A percentile compares a stretch with the other conserved stretches of the same genome.
phyloP scores from a whole-genome alignment of 192 early-diverging fungal genomes.

The Podila clonocystis region DNA sequence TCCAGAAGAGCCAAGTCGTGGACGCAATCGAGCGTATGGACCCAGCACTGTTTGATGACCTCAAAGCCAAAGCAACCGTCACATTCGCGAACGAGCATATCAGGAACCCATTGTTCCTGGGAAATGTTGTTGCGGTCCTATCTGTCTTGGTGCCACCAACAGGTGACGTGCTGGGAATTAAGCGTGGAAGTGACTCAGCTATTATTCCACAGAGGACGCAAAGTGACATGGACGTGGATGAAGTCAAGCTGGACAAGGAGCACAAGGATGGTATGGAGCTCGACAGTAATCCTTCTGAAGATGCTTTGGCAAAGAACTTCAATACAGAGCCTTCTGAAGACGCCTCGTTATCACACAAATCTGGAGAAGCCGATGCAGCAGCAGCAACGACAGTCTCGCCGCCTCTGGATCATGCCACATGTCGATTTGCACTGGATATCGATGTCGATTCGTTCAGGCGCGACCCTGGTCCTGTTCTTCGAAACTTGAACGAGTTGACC shows the following conservation, averaged over 20 bases:
- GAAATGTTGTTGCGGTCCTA: slow-evolving; percentile 30
- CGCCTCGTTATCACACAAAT: not conserved
- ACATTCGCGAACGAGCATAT: slow-evolving; percentile 38
- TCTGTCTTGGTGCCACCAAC: slow-evolving; percentile 18
- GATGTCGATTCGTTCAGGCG: slow-evolving; percentile 29
- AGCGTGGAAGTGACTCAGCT: not conserved
- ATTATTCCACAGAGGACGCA: not conserved
- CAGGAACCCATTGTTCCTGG: slow-evolving; percentile 36
- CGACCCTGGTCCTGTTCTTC: slow-evolving; percentile 26
- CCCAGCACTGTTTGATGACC: slow-evolving; percentile 14
- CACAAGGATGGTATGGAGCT: not conserved
- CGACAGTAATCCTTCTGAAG: not conserved
- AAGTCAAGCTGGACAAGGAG: not conserved
- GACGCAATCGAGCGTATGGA: slow-evolving; percentile 39
- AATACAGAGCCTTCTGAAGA: not conserved
- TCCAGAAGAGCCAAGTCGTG: slow-evolving; percentile 28
- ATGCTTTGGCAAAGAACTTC: not conserved
- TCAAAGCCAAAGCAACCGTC: slow-evolving; percentile 13
- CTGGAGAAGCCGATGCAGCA: not conserved
- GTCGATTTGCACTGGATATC: slow-evolving; percentile 28
- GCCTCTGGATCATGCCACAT: not conserved
- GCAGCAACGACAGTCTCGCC: not conserved
- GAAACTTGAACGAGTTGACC: slow-evolving; percentile 16
- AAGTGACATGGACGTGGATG: not conserved
- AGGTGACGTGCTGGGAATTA: not conserved